Percentiles rank a stretch among this genome's conserved stretches.
Conservation (phyloP, 345 rosid genomes). For the Raphanus sativus region DNA sequence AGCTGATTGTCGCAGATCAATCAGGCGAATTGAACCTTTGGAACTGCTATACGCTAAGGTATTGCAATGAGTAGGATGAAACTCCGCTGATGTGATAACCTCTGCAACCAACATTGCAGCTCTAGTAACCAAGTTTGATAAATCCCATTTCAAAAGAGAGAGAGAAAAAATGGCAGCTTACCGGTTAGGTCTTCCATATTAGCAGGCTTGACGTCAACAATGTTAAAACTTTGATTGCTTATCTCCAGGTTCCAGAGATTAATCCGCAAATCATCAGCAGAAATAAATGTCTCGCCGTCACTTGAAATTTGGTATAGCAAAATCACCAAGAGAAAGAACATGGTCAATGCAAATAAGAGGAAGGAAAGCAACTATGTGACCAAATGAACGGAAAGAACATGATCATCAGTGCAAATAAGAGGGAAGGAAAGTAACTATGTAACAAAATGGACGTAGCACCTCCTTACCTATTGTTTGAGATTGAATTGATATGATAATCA, state of each 20-base stretch:
- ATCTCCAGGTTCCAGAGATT: constrained; percentile 77
- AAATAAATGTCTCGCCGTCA: constrained; percentile 68
- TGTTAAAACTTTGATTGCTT: constrained; percentile 67
- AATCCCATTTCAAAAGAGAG: neutral
- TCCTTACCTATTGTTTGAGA: constrained; percentile 79
- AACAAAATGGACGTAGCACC: too few species aligned
- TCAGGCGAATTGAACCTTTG: constrained; percentile 91
- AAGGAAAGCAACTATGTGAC: constrained; percentile 4
- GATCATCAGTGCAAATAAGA: too few species aligned
- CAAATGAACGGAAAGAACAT: too few species aligned
- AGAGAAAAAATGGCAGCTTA: constrained; percentile 26
- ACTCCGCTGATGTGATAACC: constrained; percentile 98
- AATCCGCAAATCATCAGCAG: constrained; percentile 67
- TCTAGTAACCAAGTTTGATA: neutral
- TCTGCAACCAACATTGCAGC: constrained; percentile 52
- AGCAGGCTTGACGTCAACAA: constrained; percentile 66
- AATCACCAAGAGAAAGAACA: constrained; percentile 21
- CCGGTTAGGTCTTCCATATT: constrained; percentile 78
- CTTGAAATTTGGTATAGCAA: constrained; percentile 36
- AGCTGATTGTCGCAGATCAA: constrained; percentile 97
- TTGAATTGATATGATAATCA: constrained; percentile 76
- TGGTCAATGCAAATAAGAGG: constrained; percentile 20
- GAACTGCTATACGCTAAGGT: constrained; percentile 95
- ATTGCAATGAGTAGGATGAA: constrained; percentile 94
- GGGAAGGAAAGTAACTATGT: too few species aligned